These are phyloP conservation scores for Glaciozyma martinii DNA, from an alignment of 768 basidiomycete species.

Conservation along the genomic window DNA sequence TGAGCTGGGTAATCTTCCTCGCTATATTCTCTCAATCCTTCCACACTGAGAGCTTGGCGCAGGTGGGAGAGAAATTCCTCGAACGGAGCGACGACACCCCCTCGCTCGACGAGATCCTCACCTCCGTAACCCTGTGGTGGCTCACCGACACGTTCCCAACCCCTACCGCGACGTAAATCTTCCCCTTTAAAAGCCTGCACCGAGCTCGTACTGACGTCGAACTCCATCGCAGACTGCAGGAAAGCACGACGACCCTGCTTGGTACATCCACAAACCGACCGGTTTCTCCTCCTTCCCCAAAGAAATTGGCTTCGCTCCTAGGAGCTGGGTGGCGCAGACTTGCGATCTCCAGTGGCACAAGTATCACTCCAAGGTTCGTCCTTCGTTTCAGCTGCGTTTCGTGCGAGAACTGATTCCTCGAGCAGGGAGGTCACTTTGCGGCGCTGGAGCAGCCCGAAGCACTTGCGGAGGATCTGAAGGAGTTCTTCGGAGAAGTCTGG, in stretches of 20 bases:
- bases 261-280: constrained; percentile 20
- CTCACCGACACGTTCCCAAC: constrained; percentile 16
- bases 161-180: too few species aligned
- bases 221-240: constrained; percentile 9
- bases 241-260: constrained; percentile 2
- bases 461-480: constrained; percentile 21
- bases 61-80: constrained; percentile 32
- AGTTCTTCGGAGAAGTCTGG: constrained; percentile 22
- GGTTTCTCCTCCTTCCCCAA: constrained; percentile 15
- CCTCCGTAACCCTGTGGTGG: constrained; percentile 23
- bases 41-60: not conserved
- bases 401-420: too few species aligned
- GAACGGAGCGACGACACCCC: constrained; percentile 32
- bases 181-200: too few species aligned
- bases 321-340: constrained; percentile 8
- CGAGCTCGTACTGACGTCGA: too few species aligned
- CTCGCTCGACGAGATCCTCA: constrained; percentile 18
- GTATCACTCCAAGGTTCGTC: constrained; percentile 16
- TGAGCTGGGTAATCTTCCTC: not conserved
- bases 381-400: too few species aligned
- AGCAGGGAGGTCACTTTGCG: constrained; percentile 30
- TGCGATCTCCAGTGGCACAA: constrained; percentile 19
- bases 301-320: constrained; percentile 20
- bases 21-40: not conserved
- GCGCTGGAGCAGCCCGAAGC: constrained; percentile 10